Conservation (phyloP, 1,284 basidiomycete genomes). For the Sporisorium sorghi region DNA sequence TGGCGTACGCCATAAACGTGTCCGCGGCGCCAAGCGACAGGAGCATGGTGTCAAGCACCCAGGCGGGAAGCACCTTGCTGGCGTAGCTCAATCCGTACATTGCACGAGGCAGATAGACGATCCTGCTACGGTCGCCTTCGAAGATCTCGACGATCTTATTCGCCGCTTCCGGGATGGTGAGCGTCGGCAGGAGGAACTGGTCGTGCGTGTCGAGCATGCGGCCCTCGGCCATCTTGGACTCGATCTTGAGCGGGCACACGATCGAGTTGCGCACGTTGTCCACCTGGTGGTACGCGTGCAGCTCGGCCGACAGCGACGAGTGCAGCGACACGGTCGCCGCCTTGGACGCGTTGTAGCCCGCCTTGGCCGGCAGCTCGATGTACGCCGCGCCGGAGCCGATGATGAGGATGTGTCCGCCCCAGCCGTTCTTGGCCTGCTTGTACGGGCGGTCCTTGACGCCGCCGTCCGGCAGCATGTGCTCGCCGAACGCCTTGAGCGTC, state of each 20-base stretch:
- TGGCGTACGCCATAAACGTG: conserved; percentile 45
- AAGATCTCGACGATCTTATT: conserved; percentile 47
- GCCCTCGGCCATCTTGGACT: conserved; percentile 56
- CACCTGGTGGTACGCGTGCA: conserved; percentile 54
- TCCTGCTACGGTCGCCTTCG: conserved; percentile 42
- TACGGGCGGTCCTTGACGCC: conserved; percentile 37
- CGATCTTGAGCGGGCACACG: conserved; percentile 59
- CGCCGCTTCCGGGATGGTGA: conserved; percentile 54
- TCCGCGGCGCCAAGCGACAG: conserved; percentile 28
- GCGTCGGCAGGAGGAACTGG: conserved; percentile 53
- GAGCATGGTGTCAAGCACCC: conserved; percentile 19
- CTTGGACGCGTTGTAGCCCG: conserved; percentile 54
- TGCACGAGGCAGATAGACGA: conserved; percentile 47
- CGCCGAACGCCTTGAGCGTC: conserved; percentile 59
- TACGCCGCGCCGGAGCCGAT: conserved; percentile 54
- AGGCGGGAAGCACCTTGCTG: conserved; percentile 38
- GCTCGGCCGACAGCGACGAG: conserved; percentile 43
- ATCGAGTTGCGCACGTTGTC: conserved; percentile 50
- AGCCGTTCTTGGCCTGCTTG: conserved; percentile 49
- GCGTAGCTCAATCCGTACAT: conserved; percentile 42
- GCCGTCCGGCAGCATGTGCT: conserved; percentile 55
- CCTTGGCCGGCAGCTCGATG: conserved; percentile 52
- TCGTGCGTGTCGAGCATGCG: conserved; percentile 51
- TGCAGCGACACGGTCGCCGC: conserved; percentile 51
- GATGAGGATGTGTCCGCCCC: conserved; percentile 59